Conservation (phyloP, 257 asterid genomes). For the Nicotiana obtusifolia region DNA sequence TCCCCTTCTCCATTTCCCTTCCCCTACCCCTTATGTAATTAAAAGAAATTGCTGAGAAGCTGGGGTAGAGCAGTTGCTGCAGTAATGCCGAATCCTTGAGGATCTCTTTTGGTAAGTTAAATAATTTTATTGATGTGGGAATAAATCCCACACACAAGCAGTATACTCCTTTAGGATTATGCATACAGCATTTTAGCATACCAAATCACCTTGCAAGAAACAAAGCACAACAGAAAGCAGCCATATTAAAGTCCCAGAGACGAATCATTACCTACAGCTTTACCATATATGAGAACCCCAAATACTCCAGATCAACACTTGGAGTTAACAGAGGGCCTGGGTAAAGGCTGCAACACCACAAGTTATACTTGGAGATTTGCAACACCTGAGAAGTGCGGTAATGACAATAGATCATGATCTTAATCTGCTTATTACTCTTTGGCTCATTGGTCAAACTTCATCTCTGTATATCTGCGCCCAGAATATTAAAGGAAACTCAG, state of each 20-base stretch:
- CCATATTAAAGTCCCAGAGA: not conserved
- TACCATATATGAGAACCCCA: constrained; percentile 54
- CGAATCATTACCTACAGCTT: constrained; percentile 37
- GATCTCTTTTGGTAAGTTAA: not conserved
- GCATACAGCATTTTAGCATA: not conserved
- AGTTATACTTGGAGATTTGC: constrained; percentile 48
- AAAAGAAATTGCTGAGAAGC: not conserved
- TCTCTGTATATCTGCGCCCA: constrained; percentile 76
- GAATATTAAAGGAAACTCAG: not conserved
- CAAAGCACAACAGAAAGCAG: not conserved
- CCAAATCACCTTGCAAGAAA: not conserved
- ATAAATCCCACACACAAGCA: not conserved
- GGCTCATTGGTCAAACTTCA: constrained; percentile 77
- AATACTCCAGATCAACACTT: constrained; percentile 53
- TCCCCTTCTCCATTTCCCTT: too few species aligned
- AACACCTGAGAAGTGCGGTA: constrained; percentile 46
- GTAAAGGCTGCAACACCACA: constrained; percentile 52
- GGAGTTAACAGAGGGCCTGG: constrained; percentile 56
- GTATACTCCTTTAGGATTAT: not conserved
- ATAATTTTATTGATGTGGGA: not conserved
- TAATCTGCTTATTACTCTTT: constrained; percentile 30
- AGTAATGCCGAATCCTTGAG: not conserved
- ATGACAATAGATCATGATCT: constrained; percentile 25
- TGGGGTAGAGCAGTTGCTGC: not conserved
- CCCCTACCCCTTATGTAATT: too few species aligned